phyloP scores from a whole-genome alignment of 75 land plant species.

The Pinus tabuliformis region DNA sequence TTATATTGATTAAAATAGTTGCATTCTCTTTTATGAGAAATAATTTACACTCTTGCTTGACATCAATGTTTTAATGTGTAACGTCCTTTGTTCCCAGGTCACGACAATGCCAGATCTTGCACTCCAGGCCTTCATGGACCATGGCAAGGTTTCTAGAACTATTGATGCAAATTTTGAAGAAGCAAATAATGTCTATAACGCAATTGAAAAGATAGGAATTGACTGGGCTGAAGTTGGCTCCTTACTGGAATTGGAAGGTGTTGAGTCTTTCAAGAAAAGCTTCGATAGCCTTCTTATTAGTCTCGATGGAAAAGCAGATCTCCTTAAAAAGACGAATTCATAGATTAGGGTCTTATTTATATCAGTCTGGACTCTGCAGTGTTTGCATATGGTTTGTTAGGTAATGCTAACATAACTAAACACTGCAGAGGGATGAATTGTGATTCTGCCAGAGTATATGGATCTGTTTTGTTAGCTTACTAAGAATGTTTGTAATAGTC shows the following conservation, averaged over 20 bases:
- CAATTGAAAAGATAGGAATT: conserved; percentile 81
- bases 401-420: not conserved
- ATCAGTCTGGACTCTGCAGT: not conserved
- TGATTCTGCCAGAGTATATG: not conserved
- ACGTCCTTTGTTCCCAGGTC: conserved; percentile 43
- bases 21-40: too few species aligned
- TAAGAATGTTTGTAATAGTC: not conserved
- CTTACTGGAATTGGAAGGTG: conserved; percentile 87
- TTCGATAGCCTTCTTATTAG: conserved; percentile 78
- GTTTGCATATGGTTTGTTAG: not conserved
- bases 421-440: not conserved
- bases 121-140: conserved; percentile 87
- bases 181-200: conserved; percentile 74
- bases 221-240: conserved; percentile 79
- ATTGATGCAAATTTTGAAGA: conserved; percentile 77
- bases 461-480: not conserved
- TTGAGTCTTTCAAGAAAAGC: conserved; percentile 91
- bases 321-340: conserved; percentile 35
- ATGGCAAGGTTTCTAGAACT: conserved; percentile 84
- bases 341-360: not conserved
- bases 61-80: too few species aligned
- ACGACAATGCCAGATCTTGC: conserved; percentile 98
- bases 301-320: conserved; percentile 73
- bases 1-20: too few species aligned
- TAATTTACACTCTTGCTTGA: too few species aligned